Conservation (phyloP, 805 yeast species). For the Tetrapisispora iriomotensis region DNA sequence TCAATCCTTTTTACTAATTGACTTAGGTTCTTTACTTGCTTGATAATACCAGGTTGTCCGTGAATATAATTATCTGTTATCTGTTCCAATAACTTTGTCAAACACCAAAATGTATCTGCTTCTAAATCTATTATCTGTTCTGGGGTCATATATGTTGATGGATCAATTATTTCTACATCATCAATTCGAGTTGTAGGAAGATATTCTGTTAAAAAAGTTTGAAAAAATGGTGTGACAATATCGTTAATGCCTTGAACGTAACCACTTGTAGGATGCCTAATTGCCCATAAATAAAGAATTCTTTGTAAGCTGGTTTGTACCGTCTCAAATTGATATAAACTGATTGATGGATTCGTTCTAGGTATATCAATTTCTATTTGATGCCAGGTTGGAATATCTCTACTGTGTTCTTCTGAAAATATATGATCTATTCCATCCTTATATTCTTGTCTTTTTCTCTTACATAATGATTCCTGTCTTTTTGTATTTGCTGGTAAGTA, state of each 20-base stretch:
- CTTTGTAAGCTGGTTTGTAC: constrained; percentile 76
- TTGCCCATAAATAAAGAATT: constrained; percentile 85
- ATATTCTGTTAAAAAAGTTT: constrained; percentile 70
- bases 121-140: constrained; percentile 63
- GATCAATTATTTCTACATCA: constrained; percentile 51
- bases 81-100: constrained; percentile 81
- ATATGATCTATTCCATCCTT: constrained; percentile 61
- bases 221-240: constrained; percentile 84
- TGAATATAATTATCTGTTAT: constrained; percentile 96
- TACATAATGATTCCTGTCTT: constrained; percentile 58
- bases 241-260: constrained; percentile 97
- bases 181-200: constrained; percentile 33
- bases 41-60: constrained; percentile 93
- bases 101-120: constrained; percentile 96
- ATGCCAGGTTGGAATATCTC: constrained; percentile 81
- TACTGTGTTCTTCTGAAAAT: constrained; percentile 40
- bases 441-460: constrained; percentile 80
- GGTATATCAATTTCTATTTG: constrained; percentile 93
- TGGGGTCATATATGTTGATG: constrained; percentile 43
- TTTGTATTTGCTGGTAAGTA: constrained; percentile 80
- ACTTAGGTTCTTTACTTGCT: constrained; percentile 77
- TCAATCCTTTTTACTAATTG: constrained; percentile 78
- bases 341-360: constrained; percentile 80
- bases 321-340: constrained; percentile 54
- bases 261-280: constrained; percentile 95